A percentile compares a stretch with the other conserved stretches of the same genome.
These are phyloP conservation scores for Aspergillus bertholletiae DNA, from an alignment of 495 filamentous ascomycete species.

Conservation along the genomic window DNA sequence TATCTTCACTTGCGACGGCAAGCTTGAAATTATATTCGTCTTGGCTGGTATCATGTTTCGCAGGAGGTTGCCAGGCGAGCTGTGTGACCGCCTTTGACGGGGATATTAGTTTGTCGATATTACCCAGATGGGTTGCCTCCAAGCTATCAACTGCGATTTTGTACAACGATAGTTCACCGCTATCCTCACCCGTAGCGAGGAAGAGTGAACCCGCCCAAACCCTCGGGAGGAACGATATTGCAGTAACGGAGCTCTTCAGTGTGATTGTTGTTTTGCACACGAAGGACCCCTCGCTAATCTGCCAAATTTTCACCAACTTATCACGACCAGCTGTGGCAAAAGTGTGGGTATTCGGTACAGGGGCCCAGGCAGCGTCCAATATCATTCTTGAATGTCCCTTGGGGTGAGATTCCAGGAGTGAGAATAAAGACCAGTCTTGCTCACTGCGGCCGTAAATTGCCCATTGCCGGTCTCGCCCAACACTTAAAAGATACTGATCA, in stretches of 20 bases:
- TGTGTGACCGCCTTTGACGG: conserved; percentile 72
- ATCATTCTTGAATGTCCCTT: conserved; percentile 94
- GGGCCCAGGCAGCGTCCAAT: conserved; percentile 78
- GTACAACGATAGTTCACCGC: conserved; percentile 41
- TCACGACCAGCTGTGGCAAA: conserved; percentile 91
- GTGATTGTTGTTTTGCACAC: conserved; percentile 51
- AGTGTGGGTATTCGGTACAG: conserved; percentile 32
- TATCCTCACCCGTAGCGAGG: conserved; percentile 64
- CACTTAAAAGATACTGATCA: conserved; percentile 74
- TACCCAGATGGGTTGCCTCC: conserved; percentile 39
- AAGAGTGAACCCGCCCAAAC: conserved; percentile 39
- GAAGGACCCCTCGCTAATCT: conserved; percentile 32
- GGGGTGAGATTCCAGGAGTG: conserved; percentile 57
- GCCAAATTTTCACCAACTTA: conserved; percentile 80
- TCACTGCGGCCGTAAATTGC: conserved; percentile 61
- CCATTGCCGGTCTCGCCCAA: conserved; percentile 91
- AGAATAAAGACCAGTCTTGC: conserved; percentile 44
- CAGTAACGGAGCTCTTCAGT: conserved; percentile 63
- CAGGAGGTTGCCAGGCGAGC: conserved; percentile 70
- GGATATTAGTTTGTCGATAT: conserved; percentile 41
- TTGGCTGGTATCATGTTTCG: conserved; percentile 1
- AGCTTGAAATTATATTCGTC: conserved; percentile 46
- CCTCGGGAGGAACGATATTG: conserved; percentile 61
- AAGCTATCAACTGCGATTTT: conserved; percentile 37
- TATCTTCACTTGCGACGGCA: conserved; percentile 81